Evolutionary conservation across 495 filamentous ascomycete species (phyloP).

Genomic region (Rostrohypoxylon terebratum): DNA sequence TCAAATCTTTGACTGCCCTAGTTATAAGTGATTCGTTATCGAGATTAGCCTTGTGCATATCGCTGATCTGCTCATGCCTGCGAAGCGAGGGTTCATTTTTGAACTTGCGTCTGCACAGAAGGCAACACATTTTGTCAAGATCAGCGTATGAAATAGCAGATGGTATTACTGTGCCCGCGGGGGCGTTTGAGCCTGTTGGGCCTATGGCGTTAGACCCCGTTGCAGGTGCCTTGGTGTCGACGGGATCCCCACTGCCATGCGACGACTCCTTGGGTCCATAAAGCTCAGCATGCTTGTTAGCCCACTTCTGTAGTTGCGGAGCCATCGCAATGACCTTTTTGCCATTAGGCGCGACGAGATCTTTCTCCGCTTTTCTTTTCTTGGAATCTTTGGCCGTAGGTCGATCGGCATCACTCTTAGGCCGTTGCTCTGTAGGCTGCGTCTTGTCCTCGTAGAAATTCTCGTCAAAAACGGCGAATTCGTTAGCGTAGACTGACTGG

Average conservation of each 20-base stretch:
- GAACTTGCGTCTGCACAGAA: conserved; percentile 81
- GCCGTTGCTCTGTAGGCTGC: conserved; percentile 51
- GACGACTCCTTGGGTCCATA: conserved; percentile 65
- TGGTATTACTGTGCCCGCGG: conserved; percentile 32
- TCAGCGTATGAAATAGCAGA: conserved; percentile 72
- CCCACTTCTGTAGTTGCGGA: conserved; percentile 87
- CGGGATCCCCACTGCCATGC: conserved; percentile 14
- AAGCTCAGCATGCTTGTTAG: conserved; percentile 85
- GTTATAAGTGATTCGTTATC: conserved; percentile 67
- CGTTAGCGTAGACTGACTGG: conserved; percentile 77
- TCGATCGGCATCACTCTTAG: conserved; percentile 49
- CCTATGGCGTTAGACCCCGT: conserved; percentile 43
- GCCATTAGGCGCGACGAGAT: conserved; percentile 61
- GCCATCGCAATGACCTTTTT: conserved; percentile 66
- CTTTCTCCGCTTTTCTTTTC: conserved; percentile 73
- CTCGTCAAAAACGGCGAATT: conserved; percentile 68
- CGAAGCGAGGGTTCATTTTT: conserved; percentile 74
- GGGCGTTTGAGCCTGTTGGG: neutral
- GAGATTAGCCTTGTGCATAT: conserved; percentile 78
- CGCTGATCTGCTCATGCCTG: conserved; percentile 80
- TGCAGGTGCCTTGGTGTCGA: conserved; percentile 35
- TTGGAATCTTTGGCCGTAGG: conserved; percentile 68
- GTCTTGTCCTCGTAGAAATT: conserved; percentile 55
- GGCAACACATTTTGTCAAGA: conserved; percentile 75
- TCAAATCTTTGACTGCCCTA: conserved; percentile 70